Percentiles rank a stretch among this genome's conserved stretches.
phyloP scores from a whole-genome alignment of 2,329 filamentous ascomycete genomes.

The Clathrospora elynae region DNA sequence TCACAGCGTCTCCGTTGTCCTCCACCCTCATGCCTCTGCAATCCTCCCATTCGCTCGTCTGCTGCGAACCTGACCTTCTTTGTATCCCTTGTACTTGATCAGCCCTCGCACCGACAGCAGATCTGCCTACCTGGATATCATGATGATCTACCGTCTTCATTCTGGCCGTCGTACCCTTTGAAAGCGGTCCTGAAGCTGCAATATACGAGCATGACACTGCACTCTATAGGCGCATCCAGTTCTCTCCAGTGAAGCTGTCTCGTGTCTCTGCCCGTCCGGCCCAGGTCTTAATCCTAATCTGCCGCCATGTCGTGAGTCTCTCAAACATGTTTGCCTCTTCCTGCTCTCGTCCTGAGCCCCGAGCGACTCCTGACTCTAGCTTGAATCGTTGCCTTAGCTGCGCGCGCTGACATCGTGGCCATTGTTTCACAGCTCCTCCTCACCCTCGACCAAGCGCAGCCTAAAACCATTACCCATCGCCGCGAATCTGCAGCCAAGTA shows the following conservation, averaged over 20 bases:
- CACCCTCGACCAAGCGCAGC: slow-evolving; percentile 51
- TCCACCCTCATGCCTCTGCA: slow-evolving; percentile 36
- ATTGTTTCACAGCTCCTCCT: slow-evolving; percentile 47
- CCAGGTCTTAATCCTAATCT: slow-evolving; percentile 26
- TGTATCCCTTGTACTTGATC: slow-evolving; percentile 51
- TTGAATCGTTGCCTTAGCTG: slow-evolving; percentile 10
- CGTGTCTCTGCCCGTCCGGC: slow-evolving; percentile 29
- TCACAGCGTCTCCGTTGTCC: slow-evolving; percentile 39
- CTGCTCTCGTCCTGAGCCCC: slow-evolving; percentile 11
- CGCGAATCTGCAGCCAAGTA: slow-evolving; percentile 34
- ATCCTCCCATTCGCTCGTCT: slow-evolving; percentile 44
- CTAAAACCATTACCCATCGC: slow-evolving; percentile 51
- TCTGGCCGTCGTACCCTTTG: slow-evolving; percentile 39
- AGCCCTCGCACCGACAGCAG: slow-evolving; percentile 41
- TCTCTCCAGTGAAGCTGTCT: slow-evolving; percentile 39
- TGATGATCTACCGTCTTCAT: slow-evolving; percentile 45
- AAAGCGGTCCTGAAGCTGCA: slow-evolving; percentile 35
- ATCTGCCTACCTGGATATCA: slow-evolving; percentile 47
- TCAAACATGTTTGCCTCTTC: slow-evolving; percentile 22
- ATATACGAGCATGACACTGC: slow-evolving; percentile 45
- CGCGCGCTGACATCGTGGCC: slow-evolving; percentile 40
- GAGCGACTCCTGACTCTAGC: slow-evolving; percentile 3
- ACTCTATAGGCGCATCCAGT: slow-evolving; percentile 29
- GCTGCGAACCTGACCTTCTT: slow-evolving; percentile 43
- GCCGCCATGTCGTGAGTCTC: slow-evolving; percentile 49